Evolutionary conservation across 257 asterid species (phyloP), one percentile per base, ranked within the genome.

Genomic region (Capsicum baccatum): DNA sequence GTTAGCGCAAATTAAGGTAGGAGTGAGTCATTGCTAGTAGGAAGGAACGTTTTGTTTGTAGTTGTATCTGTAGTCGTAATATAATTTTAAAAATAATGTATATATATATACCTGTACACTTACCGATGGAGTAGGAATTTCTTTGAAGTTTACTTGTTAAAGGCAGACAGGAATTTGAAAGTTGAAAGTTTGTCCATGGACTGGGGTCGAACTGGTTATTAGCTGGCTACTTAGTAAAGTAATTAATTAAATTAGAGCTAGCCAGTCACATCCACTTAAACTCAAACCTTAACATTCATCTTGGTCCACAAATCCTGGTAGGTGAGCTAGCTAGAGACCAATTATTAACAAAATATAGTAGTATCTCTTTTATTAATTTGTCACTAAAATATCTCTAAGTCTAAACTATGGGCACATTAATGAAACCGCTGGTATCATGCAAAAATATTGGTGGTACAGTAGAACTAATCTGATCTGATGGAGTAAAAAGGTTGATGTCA

Each of bases 201-300:
- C 21, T 74, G 62, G 59, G 80, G 80, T 67, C 74, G 21, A 67
- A 9, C 21, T 39, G 2, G 17, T 58, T 58, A 58, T 9, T 58
- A 12, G 63, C 80, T 74, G 80, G 60, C 80, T 26, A 74, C 39
- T 71, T 19, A 3, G 11, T 67, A 66, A 66, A 66, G 73, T 33
- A 17, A 10, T 6, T 52, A 19, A 21, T 71, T 63, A 63, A 48
- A 69, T 19, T 39, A 39, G 44, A 39, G 44, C 26, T 9, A 47
- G 80, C 42, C 80, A 74, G 63, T 76, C 81, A 76, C 47, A 50
- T 76, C 63, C 13, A 21, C 58, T 76, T 76, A 52, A 76, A 76
- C 81, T 76, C 81, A 52, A 76, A 76, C 60, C 60, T 76, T 76
- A 76, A 76, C 42, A 76, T 76, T 76, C 81, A 76, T 76, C 17